Conservation (phyloP, 306 rosid species). For the Inga oerstediana region DNA sequence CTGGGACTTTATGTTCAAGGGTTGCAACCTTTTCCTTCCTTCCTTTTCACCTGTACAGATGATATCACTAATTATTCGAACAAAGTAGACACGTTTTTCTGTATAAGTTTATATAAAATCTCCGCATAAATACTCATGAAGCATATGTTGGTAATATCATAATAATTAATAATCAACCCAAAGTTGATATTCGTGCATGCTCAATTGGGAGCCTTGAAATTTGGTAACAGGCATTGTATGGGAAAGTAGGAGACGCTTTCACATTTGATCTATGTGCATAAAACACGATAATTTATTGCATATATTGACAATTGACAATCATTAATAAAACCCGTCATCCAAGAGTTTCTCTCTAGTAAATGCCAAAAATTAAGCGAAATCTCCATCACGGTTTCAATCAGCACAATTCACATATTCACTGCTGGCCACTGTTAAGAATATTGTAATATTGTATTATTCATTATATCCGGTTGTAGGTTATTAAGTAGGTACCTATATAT, state of each 20-base stretch:
- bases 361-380: constrained; percentile 44
- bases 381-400: constrained; percentile 62
- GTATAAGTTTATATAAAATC: background rate
- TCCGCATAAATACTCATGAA: background rate
- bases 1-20: background rate
- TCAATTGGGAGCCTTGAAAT: background rate
- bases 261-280: background rate
- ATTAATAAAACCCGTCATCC: constrained; percentile 27
- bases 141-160: background rate
- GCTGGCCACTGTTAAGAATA: constrained; percentile 43
- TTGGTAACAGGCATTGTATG: background rate
- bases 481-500: no score
- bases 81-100: background rate
- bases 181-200: constrained; percentile 19
- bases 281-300: constrained; percentile 26
- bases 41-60: background rate
- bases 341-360: background rate
- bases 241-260: constrained; percentile 6
- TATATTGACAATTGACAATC: constrained; percentile 18
- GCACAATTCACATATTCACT: constrained; percentile 60
- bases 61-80: background rate
- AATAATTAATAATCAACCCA: background rate
- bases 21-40: background rate
- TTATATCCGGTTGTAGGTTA: no score
- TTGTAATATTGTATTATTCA: no score